Evolutionary conservation across 169 alveolate species (phyloP), one percentile per base, ranked within the genome.

Genomic region (Eimeria sp.): DNA sequence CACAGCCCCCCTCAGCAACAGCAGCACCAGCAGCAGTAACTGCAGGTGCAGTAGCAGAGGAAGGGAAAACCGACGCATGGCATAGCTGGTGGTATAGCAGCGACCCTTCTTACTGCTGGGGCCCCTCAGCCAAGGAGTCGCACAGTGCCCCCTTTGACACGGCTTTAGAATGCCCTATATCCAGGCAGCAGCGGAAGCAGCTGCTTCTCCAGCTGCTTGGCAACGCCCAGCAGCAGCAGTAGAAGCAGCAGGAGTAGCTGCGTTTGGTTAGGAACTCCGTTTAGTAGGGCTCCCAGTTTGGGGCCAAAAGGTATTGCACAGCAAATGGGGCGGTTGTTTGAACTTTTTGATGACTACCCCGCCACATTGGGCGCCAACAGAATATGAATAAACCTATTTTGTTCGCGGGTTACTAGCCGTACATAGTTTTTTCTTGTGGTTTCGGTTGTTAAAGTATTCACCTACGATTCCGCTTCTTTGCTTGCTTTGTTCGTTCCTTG

Each of bases 61-160:
- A 16, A 2, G 47, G 30, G 14, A 73, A 73, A 25, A 25, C 47
- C 16, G 89, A 78, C 63, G 89, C 7, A 27, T 78, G 89, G 89
- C 89, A 78, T 65, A 78, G 70, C 65, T 78, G 89, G 89, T 78
- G 89, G 89, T 43, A 20, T 43, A 78, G 89, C 89, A 78, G 65
- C 89, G 89, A 78, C 65, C 70, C 89, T 34, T 78, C 89, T 16
- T 78, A 47, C 65, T 43, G 57, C 13, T 78, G 89, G 89, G 89
- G 89, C 61, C 89, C 89, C 27, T 25, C 14, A 14, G 67, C 89
- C 13, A 78, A 49, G 63, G 67, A 78, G 20, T 20, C 89, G 49
- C 89, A 78, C 13, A 78, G 34, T 34, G 22, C 16, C 25, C 89
- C 58, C 49, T 78, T 78, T 78, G 89, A 78, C 34, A 49, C 65